These are phyloP conservation scores for Stereocaulon alpinum DNA, from an alignment of 495 filamentous ascomycete genomes.

Conservation along the genomic window DNA sequence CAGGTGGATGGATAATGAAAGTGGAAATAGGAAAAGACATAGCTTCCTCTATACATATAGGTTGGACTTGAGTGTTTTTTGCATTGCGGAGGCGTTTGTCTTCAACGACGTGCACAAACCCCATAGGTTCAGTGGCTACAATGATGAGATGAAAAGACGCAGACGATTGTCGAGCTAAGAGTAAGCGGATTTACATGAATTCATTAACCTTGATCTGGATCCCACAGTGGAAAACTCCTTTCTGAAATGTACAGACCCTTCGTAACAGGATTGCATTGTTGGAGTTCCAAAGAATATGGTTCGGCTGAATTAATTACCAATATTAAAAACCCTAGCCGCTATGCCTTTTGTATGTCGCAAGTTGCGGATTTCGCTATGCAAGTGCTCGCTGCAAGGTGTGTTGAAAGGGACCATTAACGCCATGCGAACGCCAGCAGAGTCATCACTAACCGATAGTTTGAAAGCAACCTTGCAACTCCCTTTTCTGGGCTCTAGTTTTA, in stretches of 20 bases:
- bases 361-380: neutral
- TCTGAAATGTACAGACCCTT: no score
- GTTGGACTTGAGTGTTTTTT: neutral
- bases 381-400: neutral
- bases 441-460: neutral
- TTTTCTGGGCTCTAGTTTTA: neutral
- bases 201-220: no score
- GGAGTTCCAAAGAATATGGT: no score
- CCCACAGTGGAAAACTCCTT: no score
- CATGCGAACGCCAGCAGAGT: neutral
- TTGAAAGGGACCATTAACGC: neutral
- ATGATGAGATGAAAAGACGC: no score
- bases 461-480: neutral
- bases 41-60: neutral
- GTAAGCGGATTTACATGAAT: no score
- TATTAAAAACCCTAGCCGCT: no score
- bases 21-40: neutral
- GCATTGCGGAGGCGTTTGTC: constrained; percentile 13
- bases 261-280: no score
- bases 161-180: no score
- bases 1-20: neutral
- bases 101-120: constrained; percentile 6
- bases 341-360: no score
- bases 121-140: no score
- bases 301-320: no score